Evolutionary conservation across 371 early-diverging fungal genomes (phyloP), one percentile per base, ranked within the genome.

Genomic region (Mucor ambiguus): DNA sequence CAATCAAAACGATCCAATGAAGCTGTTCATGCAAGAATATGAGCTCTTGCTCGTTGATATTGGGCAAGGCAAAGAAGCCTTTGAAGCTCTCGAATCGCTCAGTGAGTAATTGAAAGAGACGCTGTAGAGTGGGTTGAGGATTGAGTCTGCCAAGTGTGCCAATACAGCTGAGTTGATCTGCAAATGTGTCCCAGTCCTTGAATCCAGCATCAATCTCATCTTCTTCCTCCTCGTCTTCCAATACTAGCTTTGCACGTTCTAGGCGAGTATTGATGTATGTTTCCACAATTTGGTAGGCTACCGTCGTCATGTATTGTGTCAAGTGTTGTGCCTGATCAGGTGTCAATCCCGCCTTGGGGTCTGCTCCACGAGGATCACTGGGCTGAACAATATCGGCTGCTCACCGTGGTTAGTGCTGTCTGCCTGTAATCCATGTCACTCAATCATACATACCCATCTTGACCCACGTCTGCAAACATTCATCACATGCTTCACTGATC

Each of bases 1-100:
- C 59, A 35, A 93, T 87, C 28, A 93, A 78, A 2, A 88, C 77
- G 5, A 92, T 73, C 94, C 94, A 93, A 77, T 93, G 91, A 16
- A 90, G 44, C 29, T 89, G 88, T 63, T 93, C 94, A 44, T 87
- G 83, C 24, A 90, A 58, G 33, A 73, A 64, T 4, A 70, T 66
- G 28, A 85, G 61, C 6, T 74, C 55, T 24, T 74, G 69, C 24
- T 77, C 60, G 55, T 65, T 59, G 35, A 56, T 32, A n/a, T 37
- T 66, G 29, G 61, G 28, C 12, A 33, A 37, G 7, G 41, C 48
- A 46, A 82, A 79, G 43, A 81, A 79, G 12, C 32, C 64, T 41
- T 87, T 80, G 28, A 90, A 77, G 10, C 70, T 67, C 4, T 74
- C 75, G 44, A 85, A 75, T 9, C 87, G 81, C 28, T 86, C 87